These are phyloP conservation scores for Purshia tridentata DNA, from an alignment of 306 rosid genomes.

Conservation along the genomic window DNA sequence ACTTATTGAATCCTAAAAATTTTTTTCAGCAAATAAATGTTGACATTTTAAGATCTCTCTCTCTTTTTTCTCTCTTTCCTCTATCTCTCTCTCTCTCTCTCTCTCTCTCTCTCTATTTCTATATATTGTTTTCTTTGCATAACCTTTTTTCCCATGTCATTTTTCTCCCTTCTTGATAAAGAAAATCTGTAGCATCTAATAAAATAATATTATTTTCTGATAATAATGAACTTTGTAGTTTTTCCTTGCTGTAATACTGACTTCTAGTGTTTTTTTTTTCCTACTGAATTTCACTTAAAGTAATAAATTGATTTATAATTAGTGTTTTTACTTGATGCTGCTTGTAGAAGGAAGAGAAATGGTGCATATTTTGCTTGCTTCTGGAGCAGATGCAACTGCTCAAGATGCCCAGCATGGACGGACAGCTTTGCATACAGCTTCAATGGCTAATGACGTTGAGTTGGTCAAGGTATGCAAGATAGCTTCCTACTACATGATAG, in stretches of 20 bases:
- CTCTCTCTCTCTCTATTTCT: no score
- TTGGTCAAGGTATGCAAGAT: slow-evolving; percentile 66
- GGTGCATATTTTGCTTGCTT: slow-evolving; percentile 82
- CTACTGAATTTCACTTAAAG: neutral
- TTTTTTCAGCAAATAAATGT: neutral
- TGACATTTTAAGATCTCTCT: neutral
- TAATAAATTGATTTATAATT: slow-evolving; percentile 10
- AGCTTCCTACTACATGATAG: slow-evolving; percentile 21
- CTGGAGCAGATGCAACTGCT: slow-evolving; percentile 90
- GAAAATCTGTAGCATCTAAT: no score
- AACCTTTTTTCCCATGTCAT: no score
- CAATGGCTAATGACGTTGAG: slow-evolving; percentile 85
- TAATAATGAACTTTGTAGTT: neutral
- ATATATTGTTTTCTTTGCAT: no score
- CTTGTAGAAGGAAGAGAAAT: slow-evolving; percentile 86
- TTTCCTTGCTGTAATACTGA: neutral
- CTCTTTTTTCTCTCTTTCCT: no score
- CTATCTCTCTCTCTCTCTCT: neutral
- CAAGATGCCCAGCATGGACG: slow-evolving; percentile 91
- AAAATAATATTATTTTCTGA: no score
- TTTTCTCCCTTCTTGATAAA: no score
- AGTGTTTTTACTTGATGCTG: slow-evolving; percentile 27
- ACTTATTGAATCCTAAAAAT: neutral
- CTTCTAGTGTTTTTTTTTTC: neutral
- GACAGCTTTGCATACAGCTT: slow-evolving; percentile 93